Percentiles rank a stretch among this genome's conserved stretches.
phyloP scores from a whole-genome alignment of 2,329 filamentous ascomycete genomes.

The Ustilaginoidea virens region DNA sequence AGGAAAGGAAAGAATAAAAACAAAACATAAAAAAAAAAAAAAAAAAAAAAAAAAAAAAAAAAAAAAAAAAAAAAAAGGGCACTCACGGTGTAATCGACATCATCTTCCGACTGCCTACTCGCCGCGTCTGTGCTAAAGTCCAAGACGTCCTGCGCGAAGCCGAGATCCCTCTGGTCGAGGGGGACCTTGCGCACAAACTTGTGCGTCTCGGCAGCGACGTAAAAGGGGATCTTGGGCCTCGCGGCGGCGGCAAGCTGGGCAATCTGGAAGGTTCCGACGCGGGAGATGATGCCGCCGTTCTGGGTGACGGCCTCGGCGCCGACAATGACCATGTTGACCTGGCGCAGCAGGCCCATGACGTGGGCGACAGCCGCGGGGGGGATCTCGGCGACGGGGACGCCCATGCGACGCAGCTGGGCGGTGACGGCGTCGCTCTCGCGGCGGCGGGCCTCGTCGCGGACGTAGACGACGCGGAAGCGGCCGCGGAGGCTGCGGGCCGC shows the following conservation, averaged over 20 bases:
- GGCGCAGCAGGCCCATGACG: constrained; percentile 39
- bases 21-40: neutral
- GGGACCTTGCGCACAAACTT: constrained; percentile 89
- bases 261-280: constrained; percentile 76
- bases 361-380: constrained; percentile 57
- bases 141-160: constrained; percentile 61
- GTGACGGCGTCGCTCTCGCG: constrained; percentile 59
- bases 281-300: constrained; percentile 82
- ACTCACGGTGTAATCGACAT: constrained; percentile 57
- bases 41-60: neutral
- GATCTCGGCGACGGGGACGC: constrained; percentile 59
- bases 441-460: constrained; percentile 38
- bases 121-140: constrained; percentile 47
- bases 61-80: too few relatives aligned
- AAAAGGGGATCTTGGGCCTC: constrained; percentile 56
- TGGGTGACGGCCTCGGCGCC: constrained; percentile 80
- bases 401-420: constrained; percentile 50
- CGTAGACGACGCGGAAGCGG: constrained; percentile 75
- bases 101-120: constrained; percentile 30
- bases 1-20: too few relatives aligned
- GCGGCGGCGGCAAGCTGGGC: constrained; percentile 54
- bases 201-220: constrained; percentile 87
- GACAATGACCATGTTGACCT: constrained; percentile 51
- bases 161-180: constrained; percentile 64
- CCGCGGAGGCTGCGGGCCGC: constrained; percentile 44